phyloP scores from a whole-genome alignment of 2,329 filamentous ascomycete species.

The Penicillium fuscoglaucum region DNA sequence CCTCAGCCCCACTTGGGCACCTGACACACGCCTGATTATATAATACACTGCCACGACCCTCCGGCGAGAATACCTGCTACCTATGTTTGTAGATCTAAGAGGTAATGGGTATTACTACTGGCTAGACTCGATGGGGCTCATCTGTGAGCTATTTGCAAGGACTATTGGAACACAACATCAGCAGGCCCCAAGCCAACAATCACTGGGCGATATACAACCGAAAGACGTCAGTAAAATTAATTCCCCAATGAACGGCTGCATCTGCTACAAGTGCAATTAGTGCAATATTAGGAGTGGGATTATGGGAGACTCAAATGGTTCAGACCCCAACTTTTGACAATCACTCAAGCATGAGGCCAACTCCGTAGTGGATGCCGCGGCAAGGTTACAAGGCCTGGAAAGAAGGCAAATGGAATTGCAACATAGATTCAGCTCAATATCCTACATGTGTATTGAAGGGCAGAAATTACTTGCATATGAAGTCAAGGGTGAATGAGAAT shows the following conservation, averaged over 20 bases:
- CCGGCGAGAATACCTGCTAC: too few species aligned
- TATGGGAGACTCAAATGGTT: too few species aligned
- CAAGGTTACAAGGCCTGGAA: not conserved
- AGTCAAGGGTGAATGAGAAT: not conserved
- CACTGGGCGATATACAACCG: not conserved
- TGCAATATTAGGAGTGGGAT: not conserved
- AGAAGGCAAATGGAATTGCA: not conserved
- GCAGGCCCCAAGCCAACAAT: not conserved
- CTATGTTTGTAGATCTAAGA: too few species aligned
- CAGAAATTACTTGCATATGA: conserved; percentile 7
- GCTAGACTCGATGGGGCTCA: too few species aligned
- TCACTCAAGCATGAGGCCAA: not conserved
- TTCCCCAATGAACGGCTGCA: not conserved
- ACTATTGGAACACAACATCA: too few species aligned
- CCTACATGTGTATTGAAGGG: not conserved
- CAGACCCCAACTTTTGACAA: not conserved
- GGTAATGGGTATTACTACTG: too few species aligned
- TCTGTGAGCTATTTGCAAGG: too few species aligned
- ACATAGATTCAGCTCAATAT: conserved; percentile 7
- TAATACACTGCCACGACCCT: too few species aligned
- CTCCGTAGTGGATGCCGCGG: not conserved
- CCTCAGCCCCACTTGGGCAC: too few species aligned
- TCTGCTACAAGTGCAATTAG: not conserved
- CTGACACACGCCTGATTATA: too few species aligned
- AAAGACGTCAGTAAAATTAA: not conserved